These are phyloP conservation scores for Boletus edulis DNA, from an alignment of 768 basidiomycete species.

Conservation along the genomic window DNA sequence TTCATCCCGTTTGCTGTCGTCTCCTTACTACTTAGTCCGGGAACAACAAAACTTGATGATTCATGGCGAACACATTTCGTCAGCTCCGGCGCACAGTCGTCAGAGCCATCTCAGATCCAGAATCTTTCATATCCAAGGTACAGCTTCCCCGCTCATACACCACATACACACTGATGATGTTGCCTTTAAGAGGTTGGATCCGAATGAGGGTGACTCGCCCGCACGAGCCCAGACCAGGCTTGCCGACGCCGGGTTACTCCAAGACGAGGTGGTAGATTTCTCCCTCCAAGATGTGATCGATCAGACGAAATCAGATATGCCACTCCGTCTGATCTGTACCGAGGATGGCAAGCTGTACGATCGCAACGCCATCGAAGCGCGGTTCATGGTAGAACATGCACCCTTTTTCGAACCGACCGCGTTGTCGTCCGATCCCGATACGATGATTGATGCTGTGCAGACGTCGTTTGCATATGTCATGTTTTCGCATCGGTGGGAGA, in stretches of 20 bases:
- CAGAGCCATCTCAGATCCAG: slow-evolving; percentile 20
- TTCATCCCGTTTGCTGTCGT: too few species aligned
- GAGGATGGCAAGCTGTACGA: slow-evolving; percentile 24
- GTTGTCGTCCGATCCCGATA: neutral
- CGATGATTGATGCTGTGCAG: slow-evolving; percentile 6
- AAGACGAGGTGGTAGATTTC: neutral
- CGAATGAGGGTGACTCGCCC: neutral
- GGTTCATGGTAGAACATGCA: slow-evolving; percentile 13
- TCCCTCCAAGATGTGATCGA: slow-evolving; percentile 14
- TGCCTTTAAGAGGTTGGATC: neutral
- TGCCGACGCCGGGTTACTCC: neutral
- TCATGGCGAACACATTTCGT: slow-evolving; percentile 11
- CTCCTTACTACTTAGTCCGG: neutral
- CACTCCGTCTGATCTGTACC: slow-evolving; percentile 24
- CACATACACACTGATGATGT: neutral
- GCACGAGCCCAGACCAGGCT: neutral
- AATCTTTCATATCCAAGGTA: slow-evolving; percentile 9
- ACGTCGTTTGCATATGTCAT: slow-evolving; percentile 21
- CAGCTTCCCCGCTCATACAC: too few species aligned
- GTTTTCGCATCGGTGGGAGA: slow-evolving; percentile 26
- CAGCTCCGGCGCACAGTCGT: slow-evolving; percentile 15
- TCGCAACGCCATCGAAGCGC: slow-evolving; percentile 14
- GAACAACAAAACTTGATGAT: neutral
- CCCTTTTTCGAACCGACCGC: slow-evolving; percentile 10
- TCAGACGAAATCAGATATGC: slow-evolving; percentile 19